Base-by-base conservation (phyloP, 2,329 filamentous ascomycete species). In the Diaporthe ilicicola region DNA sequence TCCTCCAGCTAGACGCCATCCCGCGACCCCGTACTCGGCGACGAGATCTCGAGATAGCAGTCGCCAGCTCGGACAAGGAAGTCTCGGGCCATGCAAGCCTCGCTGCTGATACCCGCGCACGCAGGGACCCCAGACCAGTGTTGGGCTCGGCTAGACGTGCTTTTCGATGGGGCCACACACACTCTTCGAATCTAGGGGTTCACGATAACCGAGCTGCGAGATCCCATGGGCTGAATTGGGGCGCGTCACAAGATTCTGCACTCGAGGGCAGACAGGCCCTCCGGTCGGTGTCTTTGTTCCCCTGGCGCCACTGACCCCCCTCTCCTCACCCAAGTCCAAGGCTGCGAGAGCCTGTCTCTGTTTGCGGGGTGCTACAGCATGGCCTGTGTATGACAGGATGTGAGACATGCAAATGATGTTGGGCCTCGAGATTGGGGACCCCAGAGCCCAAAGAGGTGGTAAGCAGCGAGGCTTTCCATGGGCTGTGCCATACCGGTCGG, bases 131-230 rank as follows among this genome's bases (percentile, higher is more conserved):
- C 42, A 42, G 22, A 22, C 55, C 37, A 29, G 55, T 10, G 55
- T 15, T 44, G 34, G 55, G 42, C 59, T 62, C 59, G 59, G 59
- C 19, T 48, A 62, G 59, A 27, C 59, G 42, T 62, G 59, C 42
- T 62, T 34, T 22, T 48, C 44, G n/a, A 48, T 48, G 59, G 42
- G 42, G 59, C 59, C 42, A 48, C 27, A 62, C 39, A 15, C 27
- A 19, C 29, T 42, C 9, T 32, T 62, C 46, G 34, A 29, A 19
- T 22, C 39, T 69, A 51, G 54, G 70, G 70, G 46, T 72, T 64
- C 70, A 72, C 67, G 70, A 70, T 70, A 67, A 72, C 34, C 61
- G 70, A 72, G 62, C 68, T 67, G 67, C 67, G 70, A 55, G 62
- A 62, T 67, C 70, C 54, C 67, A 71, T 59, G 66, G 65, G 67